Conservation (phyloP, 768 basidiomycete genomes). For the Tephrocybe sp. region DNA sequence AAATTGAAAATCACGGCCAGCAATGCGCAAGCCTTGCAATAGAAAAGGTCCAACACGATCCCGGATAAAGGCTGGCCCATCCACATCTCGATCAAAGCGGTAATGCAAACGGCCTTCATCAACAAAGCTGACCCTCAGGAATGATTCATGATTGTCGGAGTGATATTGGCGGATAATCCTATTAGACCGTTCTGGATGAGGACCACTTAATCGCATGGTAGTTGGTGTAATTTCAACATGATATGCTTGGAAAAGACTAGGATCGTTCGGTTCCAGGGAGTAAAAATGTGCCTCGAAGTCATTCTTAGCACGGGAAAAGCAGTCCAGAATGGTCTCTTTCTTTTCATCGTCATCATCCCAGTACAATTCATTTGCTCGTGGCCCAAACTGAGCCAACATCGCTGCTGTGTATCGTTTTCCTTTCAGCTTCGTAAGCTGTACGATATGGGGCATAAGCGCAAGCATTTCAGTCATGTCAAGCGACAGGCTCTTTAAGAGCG, state of each 20-base stretch:
- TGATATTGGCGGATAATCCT: slow-evolving; percentile 56
- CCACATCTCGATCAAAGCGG: slow-evolving; percentile 56
- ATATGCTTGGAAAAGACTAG: slow-evolving; percentile 39
- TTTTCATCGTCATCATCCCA: slow-evolving; percentile 21
- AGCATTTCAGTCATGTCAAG: slow-evolving; percentile 57
- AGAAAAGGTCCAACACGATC: slow-evolving; percentile 46
- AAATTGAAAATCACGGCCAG: slow-evolving; percentile 56
- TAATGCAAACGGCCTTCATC: slow-evolving; percentile 58
- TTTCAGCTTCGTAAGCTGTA: slow-evolving; percentile 24
- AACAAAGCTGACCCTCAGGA: slow-evolving; percentile 62
- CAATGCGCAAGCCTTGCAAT: slow-evolving; percentile 51
- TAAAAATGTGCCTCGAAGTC: slow-evolving; percentile 25
- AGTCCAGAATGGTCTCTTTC: slow-evolving; percentile 25
- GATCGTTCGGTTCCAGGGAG: slow-evolving; percentile 29
- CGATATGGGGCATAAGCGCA: slow-evolving; percentile 35
- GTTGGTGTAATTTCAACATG: slow-evolving; percentile 58
- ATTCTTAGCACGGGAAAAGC: slow-evolving; percentile 26
- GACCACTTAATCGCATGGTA: slow-evolving; percentile 50
- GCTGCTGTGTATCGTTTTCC: slow-evolving; percentile 35
- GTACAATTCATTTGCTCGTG: slow-evolving; percentile 23
- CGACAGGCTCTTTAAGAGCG: slow-evolving; percentile 34
- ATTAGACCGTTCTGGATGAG: slow-evolving; percentile 60
- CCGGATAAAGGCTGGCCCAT: slow-evolving; percentile 50
- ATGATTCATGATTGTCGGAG: slow-evolving; percentile 44
- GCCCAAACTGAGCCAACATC: slow-evolving; percentile 41